Conservation (phyloP, 306 rosid species). For the Lathyrus sativus region DNA sequence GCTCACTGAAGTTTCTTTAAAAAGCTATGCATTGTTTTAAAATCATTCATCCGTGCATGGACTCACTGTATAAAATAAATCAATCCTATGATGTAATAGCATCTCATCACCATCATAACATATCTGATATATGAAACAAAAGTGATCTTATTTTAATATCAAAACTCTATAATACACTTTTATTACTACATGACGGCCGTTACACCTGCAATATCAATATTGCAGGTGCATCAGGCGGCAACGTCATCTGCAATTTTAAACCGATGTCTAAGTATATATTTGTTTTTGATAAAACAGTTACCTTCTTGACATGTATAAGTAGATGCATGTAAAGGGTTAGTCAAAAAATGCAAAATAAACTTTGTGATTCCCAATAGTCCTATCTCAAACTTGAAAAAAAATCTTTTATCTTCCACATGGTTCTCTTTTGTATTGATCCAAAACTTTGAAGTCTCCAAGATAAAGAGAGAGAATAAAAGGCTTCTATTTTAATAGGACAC, state of each 20-base stretch:
- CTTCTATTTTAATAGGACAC: constrained; percentile 43
- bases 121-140: background rate
- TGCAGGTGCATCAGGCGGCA: background rate
- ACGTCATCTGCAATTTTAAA: background rate
- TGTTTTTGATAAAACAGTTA: constrained; percentile 4
- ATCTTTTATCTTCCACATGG: constrained; percentile 39
- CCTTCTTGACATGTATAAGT: constrained; percentile 32
- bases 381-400: constrained; percentile 44
- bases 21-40: constrained; percentile 37
- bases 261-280: background rate
- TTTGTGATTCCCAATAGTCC: constrained; percentile 61
- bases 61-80: constrained; percentile 11
- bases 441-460: constrained; percentile 55
- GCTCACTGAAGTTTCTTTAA: constrained; percentile 17
- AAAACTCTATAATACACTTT: no score
- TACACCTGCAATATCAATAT: no score
- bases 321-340: constrained; percentile 31
- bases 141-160: background rate
- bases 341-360: constrained; percentile 38
- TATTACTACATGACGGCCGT: no score
- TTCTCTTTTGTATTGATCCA: constrained; percentile 62
- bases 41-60: constrained; percentile 17
- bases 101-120: background rate
- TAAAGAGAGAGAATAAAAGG: constrained; percentile 33
- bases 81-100: constrained; percentile 11